Evolutionary conservation across 2,329 filamentous ascomycete species (phyloP), one percentile per base, ranked within the genome.

Genomic region (Pseudogymnoascus sp.): DNA sequence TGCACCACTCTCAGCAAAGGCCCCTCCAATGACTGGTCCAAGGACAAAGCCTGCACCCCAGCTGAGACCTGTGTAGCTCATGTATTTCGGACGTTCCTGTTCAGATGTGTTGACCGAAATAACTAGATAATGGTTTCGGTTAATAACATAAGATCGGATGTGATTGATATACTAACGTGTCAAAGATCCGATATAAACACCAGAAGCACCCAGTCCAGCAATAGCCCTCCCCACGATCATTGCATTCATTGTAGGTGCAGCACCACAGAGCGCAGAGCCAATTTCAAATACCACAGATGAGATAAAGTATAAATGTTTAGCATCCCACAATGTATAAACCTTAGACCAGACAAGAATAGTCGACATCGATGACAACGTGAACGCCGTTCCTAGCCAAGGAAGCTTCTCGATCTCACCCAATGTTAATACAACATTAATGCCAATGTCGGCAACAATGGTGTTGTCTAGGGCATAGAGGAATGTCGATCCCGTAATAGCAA

Each of bases 1-100:
- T 0, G 76, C 75, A 0, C 68, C 41, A 0, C 70, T 69, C 43
- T 72, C 58, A 7, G 66, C 69, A 40, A 72, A 71, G 11, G 67
- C 64, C 25, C 71, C 71, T 14, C 71, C 71, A 31, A 52, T 52
- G 45, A 52, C 28, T 18, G 45, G 28, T n/a, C 45, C 45, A 16
- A 52, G 16, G 37, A 40, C n/a, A n/a, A 16, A n/a, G n/a, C 37
- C 37, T n/a, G n/a, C n/a, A 16, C 37, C 37, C 37, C 37, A 40
- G 37, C 37, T 16, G 37, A n/a, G 14, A 16, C 37, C 37, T 16
- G n/a, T 40, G n/a, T 16, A 16, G 14, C 14, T 16, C 37, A 40
- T 40, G 35, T 59, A 59, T 12, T 28, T n/a, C 5, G 18, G 18
- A 9, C 55, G 55, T 33, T 59, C 55, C 25, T 37, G 33, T 35